A percentile compares a stretch with the other conserved stretches of the same genome.
These are phyloP conservation scores for Drechslerella dactyloides DNA, from an alignment of 2,329 filamentous ascomycete species.

Conservation along the genomic window DNA sequence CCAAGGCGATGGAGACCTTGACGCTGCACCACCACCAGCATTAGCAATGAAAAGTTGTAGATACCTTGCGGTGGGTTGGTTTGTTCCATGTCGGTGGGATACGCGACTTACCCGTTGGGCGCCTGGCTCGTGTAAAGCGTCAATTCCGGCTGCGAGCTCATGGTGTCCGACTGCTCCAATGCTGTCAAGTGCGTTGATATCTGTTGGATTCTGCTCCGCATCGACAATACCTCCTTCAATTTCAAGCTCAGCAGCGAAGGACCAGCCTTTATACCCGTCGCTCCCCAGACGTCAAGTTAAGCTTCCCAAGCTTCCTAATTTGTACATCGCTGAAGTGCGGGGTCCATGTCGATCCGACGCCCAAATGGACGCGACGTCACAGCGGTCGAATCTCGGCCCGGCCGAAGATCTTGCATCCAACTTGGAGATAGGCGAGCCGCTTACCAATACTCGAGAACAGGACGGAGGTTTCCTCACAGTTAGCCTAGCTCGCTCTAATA, in stretches of 20 bases:
- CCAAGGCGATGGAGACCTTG: slow-evolving; percentile 84
- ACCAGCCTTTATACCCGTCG: background rate
- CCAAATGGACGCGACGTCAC: background rate
- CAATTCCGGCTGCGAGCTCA: slow-evolving; percentile 66
- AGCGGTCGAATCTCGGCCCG: slow-evolving; percentile 14
- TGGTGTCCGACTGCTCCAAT: background rate
- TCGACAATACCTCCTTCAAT: background rate
- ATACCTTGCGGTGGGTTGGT: too few relatives aligned
- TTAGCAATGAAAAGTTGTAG: background rate
- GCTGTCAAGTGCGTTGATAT: slow-evolving; percentile 24
- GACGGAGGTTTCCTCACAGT: too few relatives aligned
- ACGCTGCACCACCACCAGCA: slow-evolving; percentile 59
- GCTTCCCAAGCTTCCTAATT: too few relatives aligned
- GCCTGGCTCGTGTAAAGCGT: slow-evolving; percentile 82
- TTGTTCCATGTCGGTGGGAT: too few relatives aligned
- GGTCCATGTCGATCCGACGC: too few relatives aligned
- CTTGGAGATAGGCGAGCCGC: background rate
- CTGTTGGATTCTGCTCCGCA: slow-evolving; percentile 32
- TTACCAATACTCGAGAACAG: background rate
- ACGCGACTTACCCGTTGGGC: slow-evolving; percentile 70
- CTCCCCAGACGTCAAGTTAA: background rate
- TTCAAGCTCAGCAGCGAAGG: background rate
- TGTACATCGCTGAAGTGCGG: too few relatives aligned
- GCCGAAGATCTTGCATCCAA: slow-evolving; percentile 8
- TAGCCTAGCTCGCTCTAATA: too few relatives aligned